Percentiles rank a stretch among this genome's conserved stretches.
Conservation (phyloP, 306 rosid genomes). For the Acacia acuminata region DNA sequence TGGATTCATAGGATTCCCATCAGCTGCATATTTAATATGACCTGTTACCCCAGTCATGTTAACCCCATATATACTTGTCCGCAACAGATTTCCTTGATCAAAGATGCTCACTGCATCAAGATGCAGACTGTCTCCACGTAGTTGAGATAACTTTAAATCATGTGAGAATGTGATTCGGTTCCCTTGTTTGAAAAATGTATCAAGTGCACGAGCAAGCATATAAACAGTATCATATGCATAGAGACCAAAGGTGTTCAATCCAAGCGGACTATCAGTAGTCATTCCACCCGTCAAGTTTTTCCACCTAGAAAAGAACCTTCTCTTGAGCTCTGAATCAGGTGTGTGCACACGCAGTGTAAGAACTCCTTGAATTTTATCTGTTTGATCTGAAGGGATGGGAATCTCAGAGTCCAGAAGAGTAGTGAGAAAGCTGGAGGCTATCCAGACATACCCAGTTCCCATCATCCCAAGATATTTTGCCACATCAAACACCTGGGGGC, state of each 20-base stretch:
- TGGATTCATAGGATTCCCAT: conserved; percentile 65
- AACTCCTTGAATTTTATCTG: conserved; percentile 72
- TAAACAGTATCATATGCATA: conserved; percentile 89
- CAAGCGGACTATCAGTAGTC: conserved; percentile 44
- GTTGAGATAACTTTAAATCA: conserved; percentile 50
- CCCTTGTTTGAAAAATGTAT: conserved; percentile 74
- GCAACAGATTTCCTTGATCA: conserved; percentile 64
- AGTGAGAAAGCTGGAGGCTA: conserved; percentile 74
- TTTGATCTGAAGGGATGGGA: conserved; percentile 47
- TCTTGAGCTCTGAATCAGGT: conserved; percentile 69
- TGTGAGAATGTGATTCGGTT: conserved; percentile 66
- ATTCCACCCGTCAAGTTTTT: conserved; percentile 60
- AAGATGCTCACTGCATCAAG: conserved; percentile 79
- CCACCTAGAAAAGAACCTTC: conserved; percentile 75
- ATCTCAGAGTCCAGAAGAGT: conserved; percentile 50
- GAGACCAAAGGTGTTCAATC: conserved; percentile 68
- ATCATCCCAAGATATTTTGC: conserved; percentile 85
- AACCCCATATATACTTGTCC: conserved; percentile 53
- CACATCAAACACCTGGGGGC: conserved; percentile 57
- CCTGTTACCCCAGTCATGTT: conserved; percentile 89
- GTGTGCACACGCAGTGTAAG: conserved; percentile 66
- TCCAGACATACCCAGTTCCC: conserved; percentile 92
- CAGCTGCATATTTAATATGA: conserved; percentile 54
- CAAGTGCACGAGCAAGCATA: conserved; percentile 83
- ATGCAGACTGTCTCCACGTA: conserved; percentile 51